Conservation (phyloP, 441 rosid species). For the Syzygium malaccense region DNA sequence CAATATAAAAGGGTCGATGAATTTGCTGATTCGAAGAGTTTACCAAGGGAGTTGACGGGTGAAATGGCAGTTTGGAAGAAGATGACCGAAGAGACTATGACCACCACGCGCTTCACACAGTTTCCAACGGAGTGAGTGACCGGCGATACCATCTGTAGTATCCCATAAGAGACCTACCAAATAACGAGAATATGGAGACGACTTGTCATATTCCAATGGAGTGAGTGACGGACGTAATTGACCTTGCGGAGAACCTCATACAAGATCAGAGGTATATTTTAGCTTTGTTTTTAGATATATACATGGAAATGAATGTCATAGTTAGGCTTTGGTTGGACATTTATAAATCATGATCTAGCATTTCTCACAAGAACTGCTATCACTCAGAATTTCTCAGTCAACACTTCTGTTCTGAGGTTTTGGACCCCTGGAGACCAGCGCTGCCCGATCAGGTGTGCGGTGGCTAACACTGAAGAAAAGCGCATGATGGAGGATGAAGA, state of each 20-base stretch:
- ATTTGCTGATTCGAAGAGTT: not conserved
- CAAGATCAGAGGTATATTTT: not conserved
- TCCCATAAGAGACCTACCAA: constrained; percentile 50
- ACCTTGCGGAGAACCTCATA: not conserved
- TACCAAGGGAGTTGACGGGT: constrained; percentile 40
- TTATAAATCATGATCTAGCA: not conserved
- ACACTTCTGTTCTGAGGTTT: not conserved
- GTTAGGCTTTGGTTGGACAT: not conserved
- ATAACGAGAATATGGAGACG: not conserved
- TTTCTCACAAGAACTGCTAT: not conserved
- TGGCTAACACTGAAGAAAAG: not conserved
- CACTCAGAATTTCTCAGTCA: not conserved
- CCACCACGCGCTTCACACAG: constrained; percentile 59
- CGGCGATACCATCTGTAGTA: constrained; percentile 55
- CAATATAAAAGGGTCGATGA: not conserved
- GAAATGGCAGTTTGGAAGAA: constrained; percentile 52
- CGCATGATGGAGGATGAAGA: not conserved
- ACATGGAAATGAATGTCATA: not conserved
- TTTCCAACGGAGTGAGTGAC: constrained; percentile 64
- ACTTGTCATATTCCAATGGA: not conserved
- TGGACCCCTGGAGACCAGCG: not conserved
- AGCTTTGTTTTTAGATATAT: not conserved
- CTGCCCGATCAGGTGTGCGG: not conserved
- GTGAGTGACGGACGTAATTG: not conserved
- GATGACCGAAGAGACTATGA: constrained; percentile 41